Base-by-base conservation (phyloP, 164 flowering plant genomes). In the Berberis thunbergii region DNA sequence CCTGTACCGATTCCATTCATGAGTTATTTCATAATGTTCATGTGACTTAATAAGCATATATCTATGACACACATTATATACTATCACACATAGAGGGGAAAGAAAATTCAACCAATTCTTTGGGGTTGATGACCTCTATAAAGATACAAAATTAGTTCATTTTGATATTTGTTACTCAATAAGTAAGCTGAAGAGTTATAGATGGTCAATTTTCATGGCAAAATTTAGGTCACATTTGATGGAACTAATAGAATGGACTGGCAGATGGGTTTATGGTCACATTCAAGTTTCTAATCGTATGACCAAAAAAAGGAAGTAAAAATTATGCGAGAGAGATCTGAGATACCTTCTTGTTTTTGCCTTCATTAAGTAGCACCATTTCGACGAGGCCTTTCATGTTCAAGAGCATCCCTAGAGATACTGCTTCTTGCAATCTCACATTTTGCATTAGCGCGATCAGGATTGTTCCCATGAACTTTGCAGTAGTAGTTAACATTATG, bases 361-460 rank as follows among this genome's bases (percentile, higher is more conserved):
- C 70, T 0, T 61, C 45, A 39, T 67, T 67, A 43, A 67, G 70
- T 6, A 67, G 46, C 8, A 67, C 46, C 54, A 67, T 41, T 42
- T 60, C 65, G 43, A 67, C 6, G 4, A 67, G 70, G 38, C 70
- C 70, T 61, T 62, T 67, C 41, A 65, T 67, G 61, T 67, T 67
- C 70, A 67, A 44, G 40, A 67, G 61, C 60, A 67, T 39, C 10
- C 65, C 65, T 43, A 67, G 64, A 67, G 65, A 46, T 9, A 60
- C 0, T 6, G 48, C 70, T 44, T 67, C 70, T 1, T 50, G 59
- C 12, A 40, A 26, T 41, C 52, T 45, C 70, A 61, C 62, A 45
- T 55, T 7, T 3, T 67, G 41, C 11, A 40, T 9, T 1, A 62
- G n/a, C 10, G 65, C 65, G 41, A 45, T 13, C 6, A 60, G 10